A percentile compares a stretch with the other conserved stretches of the same genome.
Evolutionary conservation across 176 grass and related monocot species (phyloP).

Genomic region (Rhynchospora breviuscula): DNA sequence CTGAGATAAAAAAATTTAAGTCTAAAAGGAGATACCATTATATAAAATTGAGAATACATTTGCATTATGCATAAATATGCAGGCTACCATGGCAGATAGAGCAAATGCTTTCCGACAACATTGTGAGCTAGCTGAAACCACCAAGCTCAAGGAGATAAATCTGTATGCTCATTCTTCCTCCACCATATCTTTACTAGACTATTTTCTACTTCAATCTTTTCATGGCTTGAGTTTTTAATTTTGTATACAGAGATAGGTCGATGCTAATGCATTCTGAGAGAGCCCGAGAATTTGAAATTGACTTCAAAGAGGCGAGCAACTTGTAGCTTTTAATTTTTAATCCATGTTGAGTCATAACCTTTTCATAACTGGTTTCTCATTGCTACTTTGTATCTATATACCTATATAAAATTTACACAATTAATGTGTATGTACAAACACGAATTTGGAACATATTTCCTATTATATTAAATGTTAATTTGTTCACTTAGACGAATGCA

Average conservation of each 20-base stretch:
- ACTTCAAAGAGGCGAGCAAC: constrained; percentile 63
- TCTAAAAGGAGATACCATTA: not conserved
- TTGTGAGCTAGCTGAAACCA: constrained; percentile 82
- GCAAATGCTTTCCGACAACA: constrained; percentile 97
- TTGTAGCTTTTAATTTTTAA: not conserved
- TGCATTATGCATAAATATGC: not conserved
- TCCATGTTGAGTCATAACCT: not conserved
- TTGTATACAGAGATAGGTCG: constrained; percentile 68
- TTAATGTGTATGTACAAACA: not conserved
- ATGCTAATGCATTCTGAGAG: constrained; percentile 84
- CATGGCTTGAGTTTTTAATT: constrained; percentile 15
- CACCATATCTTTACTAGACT: not conserved
- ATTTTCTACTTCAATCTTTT: not conserved
- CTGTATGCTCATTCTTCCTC: constrained; percentile 47
- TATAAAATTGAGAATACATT: not conserved
- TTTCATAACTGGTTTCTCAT: not conserved
- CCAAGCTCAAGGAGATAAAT: constrained; percentile 94
- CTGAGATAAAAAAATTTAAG: not conserved
- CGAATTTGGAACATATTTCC: not conserved
- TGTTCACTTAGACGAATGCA: not conserved
- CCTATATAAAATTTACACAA: constrained; percentile 1
- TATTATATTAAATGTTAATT: not conserved
- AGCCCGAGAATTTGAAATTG: constrained; percentile 53
- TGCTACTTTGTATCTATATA: not conserved
- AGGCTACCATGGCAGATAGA: constrained; percentile 88